phyloP scores from a whole-genome alignment of 2,329 filamentous ascomycete species.

The Aureobasidium melanogenum region DNA sequence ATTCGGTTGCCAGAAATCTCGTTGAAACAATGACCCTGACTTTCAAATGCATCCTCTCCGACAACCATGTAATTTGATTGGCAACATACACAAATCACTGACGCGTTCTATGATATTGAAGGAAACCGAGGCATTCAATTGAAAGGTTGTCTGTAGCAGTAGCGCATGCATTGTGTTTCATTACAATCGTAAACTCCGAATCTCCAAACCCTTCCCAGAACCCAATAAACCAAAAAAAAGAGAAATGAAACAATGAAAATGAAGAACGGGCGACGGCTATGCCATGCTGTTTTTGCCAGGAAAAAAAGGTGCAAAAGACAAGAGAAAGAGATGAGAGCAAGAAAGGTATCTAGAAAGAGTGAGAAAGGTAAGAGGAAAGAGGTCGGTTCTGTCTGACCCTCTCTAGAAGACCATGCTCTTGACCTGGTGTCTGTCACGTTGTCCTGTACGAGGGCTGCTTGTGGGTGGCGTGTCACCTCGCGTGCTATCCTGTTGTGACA shows the following conservation, averaged over 20 bases:
- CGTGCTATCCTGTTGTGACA: slow-evolving; percentile 14
- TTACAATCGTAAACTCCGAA: slow-evolving; percentile 3
- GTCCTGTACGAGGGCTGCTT: slow-evolving; percentile 19
- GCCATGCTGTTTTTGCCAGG: background rate
- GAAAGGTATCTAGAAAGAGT: background rate
- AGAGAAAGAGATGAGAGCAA: background rate
- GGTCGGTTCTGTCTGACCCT: background rate
- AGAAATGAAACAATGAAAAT: background rate
- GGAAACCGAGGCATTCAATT: background rate
- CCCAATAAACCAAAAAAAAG: background rate
- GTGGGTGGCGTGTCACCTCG: slow-evolving; percentile 25
- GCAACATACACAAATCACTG: too few relatives aligned
- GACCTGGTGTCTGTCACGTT: slow-evolving; percentile 25
- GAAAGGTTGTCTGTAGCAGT: background rate
- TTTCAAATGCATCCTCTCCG: too few relatives aligned
- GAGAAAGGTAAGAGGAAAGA: background rate
- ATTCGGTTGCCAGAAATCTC: too few relatives aligned
- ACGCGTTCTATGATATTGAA: background rate
- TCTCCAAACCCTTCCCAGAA: background rate
- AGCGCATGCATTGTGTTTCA: background rate
- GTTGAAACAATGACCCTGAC: too few relatives aligned
- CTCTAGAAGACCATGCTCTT: slow-evolving; percentile 31
- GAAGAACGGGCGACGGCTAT: background rate
- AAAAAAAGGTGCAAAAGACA: background rate
- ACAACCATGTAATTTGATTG: too few relatives aligned